Percentiles rank a stretch among this genome's conserved stretches.
Evolutionary conservation across 2,329 filamentous ascomycete species (phyloP).

Genomic region (Neurospora sp.): DNA sequence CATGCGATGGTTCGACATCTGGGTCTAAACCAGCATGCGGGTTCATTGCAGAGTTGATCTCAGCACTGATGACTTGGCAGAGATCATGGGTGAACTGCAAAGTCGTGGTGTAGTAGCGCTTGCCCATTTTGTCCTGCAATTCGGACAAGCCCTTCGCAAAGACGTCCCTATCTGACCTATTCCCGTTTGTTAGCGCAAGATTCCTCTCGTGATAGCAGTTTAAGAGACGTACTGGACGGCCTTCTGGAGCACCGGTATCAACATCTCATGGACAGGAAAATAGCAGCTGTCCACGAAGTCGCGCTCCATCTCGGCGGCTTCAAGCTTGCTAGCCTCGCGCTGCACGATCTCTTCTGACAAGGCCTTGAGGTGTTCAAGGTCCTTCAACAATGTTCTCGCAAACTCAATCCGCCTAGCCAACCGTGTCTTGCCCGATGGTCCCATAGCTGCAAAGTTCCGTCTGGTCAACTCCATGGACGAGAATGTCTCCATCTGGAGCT

Average conservation of each 20-base stretch:
- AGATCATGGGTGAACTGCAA: conserved; percentile 48
- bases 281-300: conserved; percentile 82
- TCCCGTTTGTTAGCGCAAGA: conserved; percentile 26
- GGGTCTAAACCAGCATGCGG: conserved; percentile 18
- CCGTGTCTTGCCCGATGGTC: conserved; percentile 67
- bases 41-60: conserved; percentile 37
- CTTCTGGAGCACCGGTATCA: conserved; percentile 71
- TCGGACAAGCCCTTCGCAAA: conserved; percentile 43
- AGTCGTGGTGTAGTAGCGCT: conserved; percentile 48
- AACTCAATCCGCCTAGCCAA: conserved; percentile 82
- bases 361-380: conserved; percentile 66
- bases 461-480: conserved; percentile 95
- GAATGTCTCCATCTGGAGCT: conserved; percentile 92
- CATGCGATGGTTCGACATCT: conserved; percentile 30
- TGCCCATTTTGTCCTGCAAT: conserved; percentile 43
- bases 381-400: conserved; percentile 62
- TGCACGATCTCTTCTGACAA: conserved; percentile 63
- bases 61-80: conserved; percentile 41
- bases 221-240: conserved; percentile 61
- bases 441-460: conserved; percentile 93
- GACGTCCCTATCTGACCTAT: conserved; percentile 54
- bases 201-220: background rate
- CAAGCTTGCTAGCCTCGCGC: conserved; percentile 68
- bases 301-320: conserved; percentile 65
- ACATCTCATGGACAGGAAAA: conserved; percentile 72